These are phyloP conservation scores for Fraxinus anomala DNA, from an alignment of 257 asterid species.

Conservation along the genomic window DNA sequence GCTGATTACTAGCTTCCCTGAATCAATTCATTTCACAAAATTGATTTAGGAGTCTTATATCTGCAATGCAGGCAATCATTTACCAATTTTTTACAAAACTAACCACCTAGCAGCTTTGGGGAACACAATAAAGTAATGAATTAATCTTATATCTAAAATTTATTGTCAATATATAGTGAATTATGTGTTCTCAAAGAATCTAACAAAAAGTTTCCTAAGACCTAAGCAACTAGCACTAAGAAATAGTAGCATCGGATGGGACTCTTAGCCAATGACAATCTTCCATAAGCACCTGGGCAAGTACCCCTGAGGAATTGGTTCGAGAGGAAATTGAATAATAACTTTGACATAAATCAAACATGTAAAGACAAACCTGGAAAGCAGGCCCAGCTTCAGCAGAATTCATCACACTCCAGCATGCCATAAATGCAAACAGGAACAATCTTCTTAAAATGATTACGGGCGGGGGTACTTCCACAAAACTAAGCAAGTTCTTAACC, in stretches of 20 bases:
- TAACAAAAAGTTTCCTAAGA: no score
- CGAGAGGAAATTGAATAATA: background rate
- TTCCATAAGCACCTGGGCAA: background rate
- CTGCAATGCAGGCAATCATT: background rate
- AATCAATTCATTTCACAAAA: background rate
- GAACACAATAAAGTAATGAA: background rate
- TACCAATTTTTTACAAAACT: background rate
- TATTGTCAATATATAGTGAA: background rate
- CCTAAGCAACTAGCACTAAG: no score
- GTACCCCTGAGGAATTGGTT: background rate
- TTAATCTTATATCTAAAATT: background rate
- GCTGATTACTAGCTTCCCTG: background rate
- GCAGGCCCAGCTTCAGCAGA: conserved; percentile 52
- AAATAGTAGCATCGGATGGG: no score
- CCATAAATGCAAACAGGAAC: conserved; percentile 92
- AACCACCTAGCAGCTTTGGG: background rate
- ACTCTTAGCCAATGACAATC: background rate
- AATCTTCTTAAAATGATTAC: conserved; percentile 84
- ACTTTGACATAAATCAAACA: conserved; percentile 9
- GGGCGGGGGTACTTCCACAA: conserved; percentile 83
- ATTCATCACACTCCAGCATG: conserved; percentile 94
- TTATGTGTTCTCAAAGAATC: background rate
- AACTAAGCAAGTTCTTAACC: conserved; percentile 79
- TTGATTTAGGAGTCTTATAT: background rate
- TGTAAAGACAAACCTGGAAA: conserved; percentile 67